Conservation (phyloP, 768 basidiomycete species). For the Crucibulum laeve region DNA sequence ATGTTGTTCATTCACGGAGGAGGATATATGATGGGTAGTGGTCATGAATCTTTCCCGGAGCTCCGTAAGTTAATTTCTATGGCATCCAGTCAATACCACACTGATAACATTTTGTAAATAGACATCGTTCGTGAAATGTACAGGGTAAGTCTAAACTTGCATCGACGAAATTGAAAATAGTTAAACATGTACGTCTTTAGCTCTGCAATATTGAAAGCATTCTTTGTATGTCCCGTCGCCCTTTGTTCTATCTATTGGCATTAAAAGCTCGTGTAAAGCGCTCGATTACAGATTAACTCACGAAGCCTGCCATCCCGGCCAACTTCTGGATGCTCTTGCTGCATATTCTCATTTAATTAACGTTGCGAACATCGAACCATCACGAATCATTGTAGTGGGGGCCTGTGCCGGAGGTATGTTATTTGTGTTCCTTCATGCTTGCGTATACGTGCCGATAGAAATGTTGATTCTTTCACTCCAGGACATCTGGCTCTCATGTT, state of each 20-base stretch:
- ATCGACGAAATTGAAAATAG: not conserved
- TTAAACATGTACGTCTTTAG: not conserved
- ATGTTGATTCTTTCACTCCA: not conserved
- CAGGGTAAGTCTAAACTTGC: constrained; percentile 1
- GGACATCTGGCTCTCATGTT: constrained; percentile 7
- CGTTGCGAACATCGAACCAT: constrained; percentile 30
- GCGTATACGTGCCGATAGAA: not conserved
- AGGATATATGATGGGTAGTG: constrained; percentile 24
- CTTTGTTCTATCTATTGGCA: not conserved
- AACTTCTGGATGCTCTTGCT: constrained; percentile 46
- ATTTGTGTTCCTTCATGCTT: not conserved
- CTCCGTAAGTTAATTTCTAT: constrained; percentile 8
- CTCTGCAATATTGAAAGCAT: not conserved
- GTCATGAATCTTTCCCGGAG: constrained; percentile 14
- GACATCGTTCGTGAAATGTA: constrained; percentile 9
- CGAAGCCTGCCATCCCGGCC: constrained; percentile 33
- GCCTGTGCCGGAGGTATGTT: not conserved
- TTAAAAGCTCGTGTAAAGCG: constrained; percentile 4
- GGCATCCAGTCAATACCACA: not conserved
- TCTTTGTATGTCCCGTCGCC: not conserved
- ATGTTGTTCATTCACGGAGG: constrained; percentile 18
- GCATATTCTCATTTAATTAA: constrained; percentile 46
- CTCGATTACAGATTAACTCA: constrained; percentile 16
- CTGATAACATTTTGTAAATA: not conserved
- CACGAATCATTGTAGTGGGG: constrained; percentile 41